These are phyloP conservation scores for Themeda triandra DNA, from an alignment of 176 grass and related monocot species.

Conservation along the genomic window DNA sequence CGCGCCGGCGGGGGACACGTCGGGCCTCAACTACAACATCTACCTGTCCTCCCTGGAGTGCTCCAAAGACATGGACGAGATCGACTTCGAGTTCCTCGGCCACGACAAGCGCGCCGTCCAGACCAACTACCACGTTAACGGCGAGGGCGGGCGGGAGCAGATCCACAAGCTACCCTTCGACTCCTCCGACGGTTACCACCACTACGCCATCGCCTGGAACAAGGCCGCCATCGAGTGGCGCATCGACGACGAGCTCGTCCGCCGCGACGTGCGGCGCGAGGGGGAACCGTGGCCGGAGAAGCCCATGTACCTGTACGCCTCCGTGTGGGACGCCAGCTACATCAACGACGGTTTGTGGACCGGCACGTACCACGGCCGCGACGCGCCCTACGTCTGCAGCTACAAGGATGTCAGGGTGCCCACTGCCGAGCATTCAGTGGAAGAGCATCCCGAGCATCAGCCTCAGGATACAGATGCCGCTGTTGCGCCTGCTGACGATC, in stretches of 20 bases:
- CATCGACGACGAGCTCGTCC: conserved; percentile 52
- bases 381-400: conserved; percentile 67
- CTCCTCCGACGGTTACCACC: conserved; percentile 56
- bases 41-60: conserved; percentile 75
- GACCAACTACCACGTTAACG: conserved; percentile 65
- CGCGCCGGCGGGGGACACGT: conserved; percentile 37
- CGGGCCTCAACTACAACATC: conserved; percentile 73
- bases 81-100: conserved; percentile 85
- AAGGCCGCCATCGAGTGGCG: conserved; percentile 57
- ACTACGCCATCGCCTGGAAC: conserved; percentile 64
- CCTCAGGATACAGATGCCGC: not conserved
- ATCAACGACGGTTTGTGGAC: conserved; percentile 57
- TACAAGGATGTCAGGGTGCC: conserved; percentile 64
- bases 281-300: conserved; percentile 60
- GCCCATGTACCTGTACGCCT: conserved; percentile 81
- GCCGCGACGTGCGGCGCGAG: conserved; percentile 38
- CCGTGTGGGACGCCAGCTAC: conserved; percentile 67
- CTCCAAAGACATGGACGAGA: conserved; percentile 55
- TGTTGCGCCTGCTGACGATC: not conserved
- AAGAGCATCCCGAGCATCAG: conserved; percentile 16
- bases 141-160: conserved; percentile 46
- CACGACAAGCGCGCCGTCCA: conserved; percentile 56
- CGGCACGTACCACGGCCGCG: conserved; percentile 49
- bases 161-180: conserved; percentile 57
- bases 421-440: conserved; percentile 12